These are phyloP conservation scores for Teratosphaeria viscida DNA, from an alignment of 2,329 filamentous ascomycete genomes.

Conservation along the genomic window DNA sequence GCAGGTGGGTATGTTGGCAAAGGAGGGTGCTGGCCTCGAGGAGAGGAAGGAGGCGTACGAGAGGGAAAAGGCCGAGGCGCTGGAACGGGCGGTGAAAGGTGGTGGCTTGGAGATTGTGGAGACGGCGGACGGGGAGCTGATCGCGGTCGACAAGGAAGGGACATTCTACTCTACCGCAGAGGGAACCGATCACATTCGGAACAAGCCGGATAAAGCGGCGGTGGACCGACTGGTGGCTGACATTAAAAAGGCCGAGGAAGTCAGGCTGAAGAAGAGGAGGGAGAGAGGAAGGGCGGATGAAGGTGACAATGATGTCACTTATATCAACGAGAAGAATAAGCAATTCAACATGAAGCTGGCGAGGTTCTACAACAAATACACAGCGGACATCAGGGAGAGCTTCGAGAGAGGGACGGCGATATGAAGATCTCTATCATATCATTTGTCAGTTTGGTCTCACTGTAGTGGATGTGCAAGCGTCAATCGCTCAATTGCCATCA, in stretches of 20 bases:
- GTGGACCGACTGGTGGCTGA: constrained; percentile 82
- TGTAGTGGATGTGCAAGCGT: too few species aligned
- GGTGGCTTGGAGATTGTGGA: constrained; percentile 89
- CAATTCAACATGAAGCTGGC: constrained; percentile 97
- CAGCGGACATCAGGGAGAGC: constrained; percentile 88
- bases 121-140: constrained; percentile 86
- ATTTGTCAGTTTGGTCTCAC: background rate
- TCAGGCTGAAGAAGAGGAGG: constrained; percentile 72
- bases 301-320: constrained; percentile 85
- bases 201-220: constrained; percentile 76
- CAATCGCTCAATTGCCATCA: too few species aligned
- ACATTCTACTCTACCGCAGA: constrained; percentile 85
- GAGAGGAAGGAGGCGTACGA: constrained; percentile 64
- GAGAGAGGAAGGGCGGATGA: constrained; percentile 64
- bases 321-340: constrained; percentile 99
- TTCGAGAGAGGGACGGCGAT: constrained; percentile 98
- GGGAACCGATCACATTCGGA: constrained; percentile 63
- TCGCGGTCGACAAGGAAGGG: constrained; percentile 85
- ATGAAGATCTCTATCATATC: constrained; percentile 28
- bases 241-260: constrained; percentile 78
- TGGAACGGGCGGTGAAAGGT: constrained; percentile 72
- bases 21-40: constrained; percentile 13
- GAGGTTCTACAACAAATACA: constrained; percentile 98
- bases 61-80: constrained; percentile 70
- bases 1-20: constrained; percentile 67